These are phyloP conservation scores for Bryopsis sp. DNA, from an alignment of 139 green algal species.

Conservation along the genomic window DNA sequence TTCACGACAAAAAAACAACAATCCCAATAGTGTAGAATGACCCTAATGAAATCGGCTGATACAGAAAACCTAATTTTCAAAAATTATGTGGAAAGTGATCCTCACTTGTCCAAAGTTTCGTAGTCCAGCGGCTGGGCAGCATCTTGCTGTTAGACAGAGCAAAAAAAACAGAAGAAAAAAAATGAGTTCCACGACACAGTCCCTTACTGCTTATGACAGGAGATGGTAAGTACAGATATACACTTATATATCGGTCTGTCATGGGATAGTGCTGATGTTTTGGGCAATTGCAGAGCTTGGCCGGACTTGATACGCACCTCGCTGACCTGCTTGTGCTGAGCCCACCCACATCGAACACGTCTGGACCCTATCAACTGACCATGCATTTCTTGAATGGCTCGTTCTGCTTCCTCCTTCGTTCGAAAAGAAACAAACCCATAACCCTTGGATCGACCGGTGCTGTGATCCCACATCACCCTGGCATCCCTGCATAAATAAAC, in stretches of 20 bases:
- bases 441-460: slow-evolving; percentile 49
- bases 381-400: slow-evolving; percentile 50
- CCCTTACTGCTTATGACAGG: not conserved
- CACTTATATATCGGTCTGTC: too few species aligned
- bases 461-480: slow-evolving; percentile 67
- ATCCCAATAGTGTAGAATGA: too few species aligned
- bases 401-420: slow-evolving; percentile 42
- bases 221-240: not conserved
- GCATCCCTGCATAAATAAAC: slow-evolving; percentile 44
- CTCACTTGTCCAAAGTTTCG: slow-evolving; percentile 10
- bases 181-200: too few species aligned
- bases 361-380: slow-evolving; percentile 44
- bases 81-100: too few species aligned
- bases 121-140: slow-evolving; percentile 13
- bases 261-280: too few species aligned
- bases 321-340: slow-evolving; percentile 56
- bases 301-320: too few species aligned
- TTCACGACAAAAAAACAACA: too few species aligned
- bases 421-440: slow-evolving; percentile 75
- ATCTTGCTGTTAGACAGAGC: slow-evolving; percentile 15
- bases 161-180: too few species aligned
- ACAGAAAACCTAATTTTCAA: too few species aligned
- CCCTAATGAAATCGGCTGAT: too few species aligned
- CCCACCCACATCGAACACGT: slow-evolving; percentile 57
- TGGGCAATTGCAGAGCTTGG: too few species aligned